phyloP scores from a whole-genome alignment of 1,284 basidiomycete genomes.

The Leccinum pachyderme region DNA sequence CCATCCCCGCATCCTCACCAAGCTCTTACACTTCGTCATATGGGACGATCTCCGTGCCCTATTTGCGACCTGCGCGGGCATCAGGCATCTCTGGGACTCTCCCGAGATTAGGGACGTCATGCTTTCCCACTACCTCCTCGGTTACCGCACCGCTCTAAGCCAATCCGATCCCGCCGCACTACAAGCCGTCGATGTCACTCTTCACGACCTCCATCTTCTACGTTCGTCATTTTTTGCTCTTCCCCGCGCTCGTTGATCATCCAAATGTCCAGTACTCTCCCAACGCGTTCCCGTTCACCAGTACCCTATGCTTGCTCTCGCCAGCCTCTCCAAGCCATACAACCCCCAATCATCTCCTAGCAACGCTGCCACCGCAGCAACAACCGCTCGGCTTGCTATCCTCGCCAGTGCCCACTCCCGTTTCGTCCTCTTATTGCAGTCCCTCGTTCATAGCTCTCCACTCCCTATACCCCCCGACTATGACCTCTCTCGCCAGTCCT shows the following conservation, averaged over 20 bases:
- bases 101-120: conserved; percentile 48
- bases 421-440: conserved; percentile 69
- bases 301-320: conserved; percentile 58
- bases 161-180: conserved; percentile 40
- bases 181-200: conserved; percentile 49
- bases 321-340: conserved; percentile 40
- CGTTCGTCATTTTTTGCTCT: conserved; percentile 42
- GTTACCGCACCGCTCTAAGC: conserved; percentile 46
- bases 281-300: conserved; percentile 58
- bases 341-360: conserved; percentile 35
- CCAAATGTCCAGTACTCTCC: conserved; percentile 50
- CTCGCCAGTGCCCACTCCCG: conserved; percentile 65
- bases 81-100: conserved; percentile 44
- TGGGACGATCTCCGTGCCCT: conserved; percentile 60
- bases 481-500: conserved; percentile 31
- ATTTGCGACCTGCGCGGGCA: conserved; percentile 45
- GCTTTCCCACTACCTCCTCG: conserved; percentile 58
- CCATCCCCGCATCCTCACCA: conserved; percentile 42
- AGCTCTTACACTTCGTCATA: conserved; percentile 41
- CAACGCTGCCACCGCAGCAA: conserved; percentile 23
- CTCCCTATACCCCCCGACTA: conserved; percentile 44
- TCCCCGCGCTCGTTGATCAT: conserved; percentile 11
- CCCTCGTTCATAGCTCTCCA: conserved; percentile 58
- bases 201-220: conserved; percentile 59
- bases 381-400: conserved; percentile 42